These are phyloP conservation scores for Yamadazyma tumulicola DNA, from an alignment of 805 yeast species.

Conservation along the genomic window DNA sequence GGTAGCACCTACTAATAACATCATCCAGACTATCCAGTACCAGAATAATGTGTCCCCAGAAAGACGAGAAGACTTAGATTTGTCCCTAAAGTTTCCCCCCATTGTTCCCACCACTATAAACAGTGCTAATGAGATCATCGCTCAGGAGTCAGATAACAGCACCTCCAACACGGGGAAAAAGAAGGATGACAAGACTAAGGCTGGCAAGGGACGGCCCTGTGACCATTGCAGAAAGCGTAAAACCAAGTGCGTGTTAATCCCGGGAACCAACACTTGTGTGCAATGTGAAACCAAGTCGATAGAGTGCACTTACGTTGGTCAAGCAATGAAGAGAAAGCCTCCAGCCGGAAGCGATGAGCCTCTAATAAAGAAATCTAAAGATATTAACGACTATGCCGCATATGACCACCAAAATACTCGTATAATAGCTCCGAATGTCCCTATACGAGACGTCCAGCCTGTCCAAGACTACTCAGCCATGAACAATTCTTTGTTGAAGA, in stretches of 20 bases:
- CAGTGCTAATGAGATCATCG: no score
- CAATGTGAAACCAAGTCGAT: conserved; percentile 73
- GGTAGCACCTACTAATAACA: conserved; percentile 16
- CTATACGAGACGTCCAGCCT: conserved; percentile 53
- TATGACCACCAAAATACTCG: conserved; percentile 9
- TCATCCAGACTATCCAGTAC: conserved; percentile 29
- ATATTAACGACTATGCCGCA: no score
- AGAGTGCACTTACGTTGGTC: conserved; percentile 71
- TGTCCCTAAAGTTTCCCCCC: background rate
- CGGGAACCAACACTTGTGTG: conserved; percentile 61
- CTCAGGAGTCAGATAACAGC: background rate
- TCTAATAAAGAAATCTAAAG: conserved; percentile 21
- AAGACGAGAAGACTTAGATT: conserved; percentile 3
- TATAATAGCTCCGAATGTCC: conserved; percentile 39
- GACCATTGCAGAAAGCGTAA: conserved; percentile 82
- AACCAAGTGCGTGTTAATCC: conserved; percentile 70
- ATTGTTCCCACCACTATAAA: conserved; percentile 2
- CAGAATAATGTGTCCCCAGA: conserved; percentile 23
- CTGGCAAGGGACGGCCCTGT: conserved; percentile 63
- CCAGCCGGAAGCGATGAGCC: conserved; percentile 10
- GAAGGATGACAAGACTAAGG: conserved; percentile 5
- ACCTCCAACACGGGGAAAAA: background rate
- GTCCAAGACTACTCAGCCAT: conserved; percentile 64
- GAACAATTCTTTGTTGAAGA: conserved; percentile 61
- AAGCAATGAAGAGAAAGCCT: conserved; percentile 41